phyloP scores from a whole-genome alignment of 1,139 yeast genomes.

The Meyerozyma elateridarum region DNA sequence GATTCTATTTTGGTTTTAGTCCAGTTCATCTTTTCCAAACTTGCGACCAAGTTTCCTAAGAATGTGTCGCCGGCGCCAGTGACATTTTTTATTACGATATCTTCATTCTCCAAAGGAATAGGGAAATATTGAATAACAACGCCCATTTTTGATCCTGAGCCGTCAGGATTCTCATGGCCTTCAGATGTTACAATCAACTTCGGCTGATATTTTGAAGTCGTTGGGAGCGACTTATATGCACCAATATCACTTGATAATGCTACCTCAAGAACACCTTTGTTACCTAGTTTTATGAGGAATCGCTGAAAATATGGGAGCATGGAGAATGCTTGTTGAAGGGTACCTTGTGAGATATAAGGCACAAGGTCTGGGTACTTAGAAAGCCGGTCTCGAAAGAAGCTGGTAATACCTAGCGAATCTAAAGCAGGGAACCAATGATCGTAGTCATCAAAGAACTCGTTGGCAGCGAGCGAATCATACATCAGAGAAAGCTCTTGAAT shows the following conservation, averaged over 20 bases:
- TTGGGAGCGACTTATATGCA: conserved; percentile 33
- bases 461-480: conserved; percentile 41
- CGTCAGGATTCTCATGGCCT: conserved; percentile 14
- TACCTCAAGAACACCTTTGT: conserved; percentile 54
- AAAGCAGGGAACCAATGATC: conserved; percentile 73
- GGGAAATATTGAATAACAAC: conserved; percentile 62
- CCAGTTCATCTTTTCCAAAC: conserved; percentile 23
- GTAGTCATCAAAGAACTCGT: conserved; percentile 53
- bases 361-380: conserved; percentile 20
- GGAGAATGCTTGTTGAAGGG: conserved; percentile 65
- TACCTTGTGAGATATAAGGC: conserved; percentile 41
- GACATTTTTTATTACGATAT: conserved; percentile 42
- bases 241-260: conserved; percentile 24
- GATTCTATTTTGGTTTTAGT: conserved; percentile 18
- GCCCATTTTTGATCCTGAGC: conserved; percentile 33
- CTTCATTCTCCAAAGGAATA: conserved; percentile 34
- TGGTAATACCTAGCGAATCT: conserved; percentile 54
- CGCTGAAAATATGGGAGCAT: conserved; percentile 70
- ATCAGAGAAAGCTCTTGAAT: conserved; percentile 54
- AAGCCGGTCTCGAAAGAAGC: conserved; percentile 39
- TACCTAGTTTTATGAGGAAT: conserved; percentile 63
- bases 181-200: conserved; percentile 14
- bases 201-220: conserved; percentile 30
- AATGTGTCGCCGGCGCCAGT: conserved; percentile 78
- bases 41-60: conserved; percentile 44